These are phyloP conservation scores for Exophiala xenobiotica DNA, from an alignment of 2,329 filamentous ascomycete genomes.

Conservation along the genomic window DNA sequence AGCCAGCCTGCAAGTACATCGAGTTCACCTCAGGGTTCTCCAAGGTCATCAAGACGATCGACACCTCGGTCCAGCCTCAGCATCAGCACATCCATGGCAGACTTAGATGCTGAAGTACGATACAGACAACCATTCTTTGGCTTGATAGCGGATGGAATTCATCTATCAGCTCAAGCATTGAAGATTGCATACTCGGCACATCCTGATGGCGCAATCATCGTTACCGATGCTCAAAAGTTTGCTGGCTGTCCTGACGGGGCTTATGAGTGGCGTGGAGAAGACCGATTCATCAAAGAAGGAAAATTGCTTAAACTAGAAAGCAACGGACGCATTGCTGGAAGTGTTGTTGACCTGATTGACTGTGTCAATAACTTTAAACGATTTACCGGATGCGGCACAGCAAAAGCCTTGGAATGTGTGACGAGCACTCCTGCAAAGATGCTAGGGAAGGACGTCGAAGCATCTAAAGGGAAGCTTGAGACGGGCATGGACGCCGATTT, in stretches of 20 bases:
- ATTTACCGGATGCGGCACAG: slow-evolving; percentile 68
- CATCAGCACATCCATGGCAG: slow-evolving; percentile 24
- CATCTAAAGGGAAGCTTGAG: slow-evolving; percentile 64
- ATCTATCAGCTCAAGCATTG: slow-evolving; percentile 82
- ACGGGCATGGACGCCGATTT: slow-evolving; percentile 68
- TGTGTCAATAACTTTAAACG: slow-evolving; percentile 79
- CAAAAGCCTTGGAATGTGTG: slow-evolving; percentile 68
- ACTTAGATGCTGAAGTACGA: slow-evolving; percentile 18
- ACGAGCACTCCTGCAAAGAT: slow-evolving; percentile 75
- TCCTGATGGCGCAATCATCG: slow-evolving; percentile 79
- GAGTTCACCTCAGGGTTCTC: slow-evolving; percentile 20
- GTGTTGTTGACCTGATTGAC: slow-evolving; percentile 65
- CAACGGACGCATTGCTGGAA: slow-evolving; percentile 75
- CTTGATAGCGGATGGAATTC: slow-evolving; percentile 86
- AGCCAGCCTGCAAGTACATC: slow-evolving; percentile 20
- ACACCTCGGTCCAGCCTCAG: slow-evolving; percentile 27
- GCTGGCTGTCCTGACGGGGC: slow-evolving; percentile 79
- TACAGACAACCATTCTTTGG: slow-evolving; percentile 69
- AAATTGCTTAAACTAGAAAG: slow-evolving; percentile 72
- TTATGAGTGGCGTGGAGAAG: slow-evolving; percentile 81
- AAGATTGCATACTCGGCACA: slow-evolving; percentile 88
- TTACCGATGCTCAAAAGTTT: slow-evolving; percentile 89
- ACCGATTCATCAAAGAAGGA: slow-evolving; percentile 61
- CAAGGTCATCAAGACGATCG: slow-evolving; percentile 24
- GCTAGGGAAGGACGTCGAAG: slow-evolving; percentile 60